Base-by-base conservation (phyloP, 257 asterid genomes). In the Solanum ahanhuiri region DNA sequence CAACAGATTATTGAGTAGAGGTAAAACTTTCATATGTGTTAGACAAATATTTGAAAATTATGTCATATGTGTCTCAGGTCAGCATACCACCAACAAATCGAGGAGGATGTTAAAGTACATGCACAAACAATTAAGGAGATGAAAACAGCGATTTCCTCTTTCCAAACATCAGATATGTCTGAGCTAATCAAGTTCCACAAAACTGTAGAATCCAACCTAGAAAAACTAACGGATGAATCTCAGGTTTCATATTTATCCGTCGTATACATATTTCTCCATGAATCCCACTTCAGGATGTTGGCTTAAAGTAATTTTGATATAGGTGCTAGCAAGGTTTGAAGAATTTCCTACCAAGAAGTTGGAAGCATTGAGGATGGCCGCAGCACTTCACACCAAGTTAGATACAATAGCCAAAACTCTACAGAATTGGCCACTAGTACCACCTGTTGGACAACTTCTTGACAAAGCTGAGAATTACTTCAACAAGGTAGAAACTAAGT, bases 261-360 rank as follows among this genome's bases (percentile, higher is more conserved):
- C 33, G 12, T 77, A 30, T 77, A 71, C 71, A 77, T 85, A 34
- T 35, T 41, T 35, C 69, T 37, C 45, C n/a, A 85, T 69, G 48
- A 17, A 3, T 79, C 43, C 66, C 25, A 48, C 28, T 48, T 79
- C 84, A 43, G 66, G 28, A 17, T 66, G 71, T 45, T 66, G 71
- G 1, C 22, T 70, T 48, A 45, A 85, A 81, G 87, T 81, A 67
- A 31, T 51, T 45, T 7, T 79, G 64, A 18, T 41, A 67, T 71
- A 95, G 98, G 98, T 96, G 82, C 91, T 96, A 39, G 94, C 99
- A 72, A 90, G 98, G 91, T 95, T 92, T 43, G 98, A 95, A 89
- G 98, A 95, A 35, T 96, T 96, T 30, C 99, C 99, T 2, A 48
- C 90, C 85, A 96, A 92, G 85, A 96, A 95, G 87, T 87, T 96